A percentile compares a stretch with the other conserved stretches of the same genome.
These are phyloP conservation scores for Cylindrotheca closterium DNA, from an alignment of 108 stramenopile species.

Conservation along the genomic window DNA sequence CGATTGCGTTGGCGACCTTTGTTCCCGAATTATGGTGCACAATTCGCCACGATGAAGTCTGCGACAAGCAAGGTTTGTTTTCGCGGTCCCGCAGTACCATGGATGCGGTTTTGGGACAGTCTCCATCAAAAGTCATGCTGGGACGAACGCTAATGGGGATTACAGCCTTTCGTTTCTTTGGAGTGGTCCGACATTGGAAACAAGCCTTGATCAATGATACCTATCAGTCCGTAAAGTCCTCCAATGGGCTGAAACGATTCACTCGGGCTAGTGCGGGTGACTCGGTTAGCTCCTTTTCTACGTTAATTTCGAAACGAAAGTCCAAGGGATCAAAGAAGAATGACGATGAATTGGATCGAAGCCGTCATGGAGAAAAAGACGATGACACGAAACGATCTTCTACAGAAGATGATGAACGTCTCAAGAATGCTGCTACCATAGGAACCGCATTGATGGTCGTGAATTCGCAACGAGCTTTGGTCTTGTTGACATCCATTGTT, in stretches of 20 bases:
- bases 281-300: too few relatives aligned
- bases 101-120: slow-evolving; percentile 26
- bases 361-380: background rate
- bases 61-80: slow-evolving; percentile 18
- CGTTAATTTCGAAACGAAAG: too few relatives aligned
- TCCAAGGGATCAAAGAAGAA: too few relatives aligned
- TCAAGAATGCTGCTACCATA: slow-evolving; percentile 79
- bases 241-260: too few relatives aligned
- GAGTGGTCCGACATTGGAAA: slow-evolving; percentile 80
- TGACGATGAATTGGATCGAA: slow-evolving; percentile 15
- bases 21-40: slow-evolving; percentile 70
- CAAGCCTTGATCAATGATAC: slow-evolving; percentile 73
- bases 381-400: slow-evolving; percentile 1
- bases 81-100: slow-evolving; percentile 23
- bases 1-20: slow-evolving; percentile 60
- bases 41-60: slow-evolving; percentile 21
- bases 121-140: slow-evolving; percentile 18
- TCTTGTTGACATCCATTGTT: slow-evolving; percentile 52
- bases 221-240: slow-evolving; percentile 36
- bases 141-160: slow-evolving; percentile 50
- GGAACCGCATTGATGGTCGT: slow-evolving; percentile 78
- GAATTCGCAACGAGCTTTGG: slow-evolving; percentile 68
- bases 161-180: slow-evolving; percentile 67
- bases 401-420: slow-evolving; percentile 48
- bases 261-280: too few relatives aligned